Percentiles rank a stretch among this genome's conserved stretches.
These are phyloP conservation scores for Bidens hawaiensis DNA, from an alignment of 140 eudicot species.

Conservation along the genomic window DNA sequence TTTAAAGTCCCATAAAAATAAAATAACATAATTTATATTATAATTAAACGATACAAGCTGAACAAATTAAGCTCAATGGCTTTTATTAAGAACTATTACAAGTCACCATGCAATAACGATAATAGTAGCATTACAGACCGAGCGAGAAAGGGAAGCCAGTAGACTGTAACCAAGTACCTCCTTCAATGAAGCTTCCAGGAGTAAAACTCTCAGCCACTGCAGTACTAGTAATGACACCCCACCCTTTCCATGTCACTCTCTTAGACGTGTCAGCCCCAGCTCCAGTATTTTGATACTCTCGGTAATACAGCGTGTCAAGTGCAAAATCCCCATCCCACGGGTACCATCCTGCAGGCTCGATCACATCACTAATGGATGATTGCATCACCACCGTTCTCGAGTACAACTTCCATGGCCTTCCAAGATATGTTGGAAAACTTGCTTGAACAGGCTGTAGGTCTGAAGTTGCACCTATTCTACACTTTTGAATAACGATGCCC, in stretches of 20 bases:
- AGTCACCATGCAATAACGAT: not conserved
- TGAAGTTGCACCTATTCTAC: not conserved
- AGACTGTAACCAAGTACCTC: not conserved
- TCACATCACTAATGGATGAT: not conserved
- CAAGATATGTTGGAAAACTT: conserved; percentile 1
- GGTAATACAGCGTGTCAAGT: not conserved
- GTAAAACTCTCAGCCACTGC: not conserved
- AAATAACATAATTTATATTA: not conserved
- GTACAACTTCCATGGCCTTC: conserved; percentile 11
- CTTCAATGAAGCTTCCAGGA: conserved; percentile 1
- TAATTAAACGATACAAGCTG: not conserved
- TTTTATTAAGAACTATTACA: not conserved
- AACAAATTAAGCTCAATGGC: not conserved
- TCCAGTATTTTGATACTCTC: conserved; percentile 4
- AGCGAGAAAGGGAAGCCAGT: conserved; percentile 10
- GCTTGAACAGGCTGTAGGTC: conserved; percentile 4
- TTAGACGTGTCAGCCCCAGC: not conserved
- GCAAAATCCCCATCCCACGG: conserved; percentile 13
- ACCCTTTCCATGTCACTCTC: conserved; percentile 1
- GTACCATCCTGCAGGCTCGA: conserved; percentile 5
- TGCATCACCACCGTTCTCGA: conserved; percentile 11
- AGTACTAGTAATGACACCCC: conserved; percentile 5
- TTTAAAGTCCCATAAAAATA: no score
- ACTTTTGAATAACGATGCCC: conserved; percentile 1
- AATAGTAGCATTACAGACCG: not conserved